Evolutionary conservation across 208 protist species (phyloP).

Genomic region (Novymonas esmeraldas): DNA sequence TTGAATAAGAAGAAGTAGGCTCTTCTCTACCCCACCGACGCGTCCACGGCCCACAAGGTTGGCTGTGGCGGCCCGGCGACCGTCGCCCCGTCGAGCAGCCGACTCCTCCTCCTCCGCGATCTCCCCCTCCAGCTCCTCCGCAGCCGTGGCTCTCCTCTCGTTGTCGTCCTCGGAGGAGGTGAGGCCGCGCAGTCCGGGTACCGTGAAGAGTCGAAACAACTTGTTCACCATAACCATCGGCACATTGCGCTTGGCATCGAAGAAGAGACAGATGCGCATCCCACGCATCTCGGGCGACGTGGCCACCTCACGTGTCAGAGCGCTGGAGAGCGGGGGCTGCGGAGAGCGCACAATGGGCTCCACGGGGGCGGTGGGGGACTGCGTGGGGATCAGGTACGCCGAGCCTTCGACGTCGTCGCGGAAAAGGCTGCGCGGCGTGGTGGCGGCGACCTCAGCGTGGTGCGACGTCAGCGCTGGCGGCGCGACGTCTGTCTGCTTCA

Average conservation of each 20-base stretch:
- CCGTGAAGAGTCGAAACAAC: constrained; percentile 54
- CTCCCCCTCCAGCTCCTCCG: constrained; percentile 5
- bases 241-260: constrained; percentile 39
- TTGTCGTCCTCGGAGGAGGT: constrained; percentile 17
- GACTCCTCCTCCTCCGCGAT: too few relatives aligned
- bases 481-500: constrained; percentile 6
- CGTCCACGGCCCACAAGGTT: not conserved
- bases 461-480: not conserved
- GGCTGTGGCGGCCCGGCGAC: not conserved
- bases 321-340: constrained; percentile 1
- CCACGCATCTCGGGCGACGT: constrained; percentile 25
- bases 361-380: not conserved
- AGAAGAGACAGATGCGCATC: constrained; percentile 59
- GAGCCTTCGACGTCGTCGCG: constrained; percentile 40
- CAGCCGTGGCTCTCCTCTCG: too few relatives aligned
- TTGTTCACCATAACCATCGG: constrained; percentile 62
- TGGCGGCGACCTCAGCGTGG: not conserved
- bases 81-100: too few relatives aligned
- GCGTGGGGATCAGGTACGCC: constrained; percentile 30
- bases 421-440: constrained; percentile 8
- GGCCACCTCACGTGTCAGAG: not conserved
- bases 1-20: constrained; percentile 58
- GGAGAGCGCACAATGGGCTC: not conserved
- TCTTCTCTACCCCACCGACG: constrained; percentile 17
- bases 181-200: constrained; percentile 30